Evolutionary conservation across 2,329 filamentous ascomycete species (phyloP).

Genomic region (Talaromyces funiculosus): DNA sequence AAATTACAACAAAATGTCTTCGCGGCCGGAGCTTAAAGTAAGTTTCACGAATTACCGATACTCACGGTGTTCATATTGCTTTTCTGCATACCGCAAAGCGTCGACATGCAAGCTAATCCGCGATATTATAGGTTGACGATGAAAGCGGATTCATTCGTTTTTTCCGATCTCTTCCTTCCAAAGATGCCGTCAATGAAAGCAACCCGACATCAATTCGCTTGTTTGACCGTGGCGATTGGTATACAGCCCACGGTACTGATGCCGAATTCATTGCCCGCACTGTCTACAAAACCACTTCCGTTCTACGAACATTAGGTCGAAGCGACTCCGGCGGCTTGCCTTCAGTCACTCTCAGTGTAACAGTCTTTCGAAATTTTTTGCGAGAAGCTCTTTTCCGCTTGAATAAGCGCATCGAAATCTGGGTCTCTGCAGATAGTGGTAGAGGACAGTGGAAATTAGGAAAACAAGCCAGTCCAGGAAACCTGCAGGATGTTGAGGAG

Average conservation of each 20-base stretch:
- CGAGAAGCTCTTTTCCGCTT: conserved; percentile 88
- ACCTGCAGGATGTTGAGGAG: conserved; percentile 94
- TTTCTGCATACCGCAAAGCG: not conserved
- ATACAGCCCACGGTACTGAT: conserved; percentile 58
- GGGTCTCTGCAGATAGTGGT: conserved; percentile 66
- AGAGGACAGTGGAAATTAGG: conserved; percentile 82
- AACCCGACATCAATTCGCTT: conserved; percentile 60
- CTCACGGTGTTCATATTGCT: not conserved
- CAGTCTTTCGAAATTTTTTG: conserved; percentile 91
- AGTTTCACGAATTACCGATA: conserved; percentile 14
- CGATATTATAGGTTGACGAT: conserved; percentile 69
- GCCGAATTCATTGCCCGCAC: conserved; percentile 49
- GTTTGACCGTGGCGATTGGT: conserved; percentile 92
- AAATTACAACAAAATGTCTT: conserved; percentile 53
- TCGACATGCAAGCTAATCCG: not conserved
- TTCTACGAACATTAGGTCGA: conserved; percentile 81
- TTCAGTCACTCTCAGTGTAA: conserved; percentile 92
- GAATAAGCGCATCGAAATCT: conserved; percentile 87
- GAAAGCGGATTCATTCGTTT: conserved; percentile 95
- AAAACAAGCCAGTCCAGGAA: conserved; percentile 92
- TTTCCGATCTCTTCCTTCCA: conserved; percentile 76
- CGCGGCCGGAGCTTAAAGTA: conserved; percentile 67
- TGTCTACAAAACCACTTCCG: conserved; percentile 98
- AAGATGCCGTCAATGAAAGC: conserved; percentile 51
- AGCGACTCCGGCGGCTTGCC: conserved; percentile 78